phyloP scores from a whole-genome alignment of 768 basidiomycete species.

The Psilocybe tampanensis region DNA sequence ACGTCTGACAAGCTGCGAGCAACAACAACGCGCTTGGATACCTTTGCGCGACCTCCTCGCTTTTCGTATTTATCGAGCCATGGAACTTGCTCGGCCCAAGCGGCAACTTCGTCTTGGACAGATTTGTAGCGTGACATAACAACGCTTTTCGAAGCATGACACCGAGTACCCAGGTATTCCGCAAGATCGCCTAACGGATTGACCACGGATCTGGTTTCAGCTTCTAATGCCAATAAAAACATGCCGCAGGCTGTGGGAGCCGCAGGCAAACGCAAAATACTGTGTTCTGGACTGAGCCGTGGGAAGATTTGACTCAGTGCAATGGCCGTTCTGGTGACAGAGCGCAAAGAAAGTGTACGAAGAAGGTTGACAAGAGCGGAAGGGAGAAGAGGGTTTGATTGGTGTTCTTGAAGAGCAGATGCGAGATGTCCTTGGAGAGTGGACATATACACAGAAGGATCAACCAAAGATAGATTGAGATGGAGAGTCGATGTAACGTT shows the following conservation, averaged over 20 bases:
- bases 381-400: constrained; percentile 33
- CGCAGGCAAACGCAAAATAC: constrained; percentile 39
- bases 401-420: constrained; percentile 33
- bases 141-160: constrained; percentile 50
- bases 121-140: constrained; percentile 73
- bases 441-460: constrained; percentile 63
- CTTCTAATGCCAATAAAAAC: constrained; percentile 72
- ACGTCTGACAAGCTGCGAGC: constrained; percentile 72
- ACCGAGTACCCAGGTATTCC: constrained; percentile 53
- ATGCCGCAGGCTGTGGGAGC: constrained; percentile 67
- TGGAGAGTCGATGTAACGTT: constrained; percentile 54
- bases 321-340: constrained; percentile 46
- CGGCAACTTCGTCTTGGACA: constrained; percentile 60
- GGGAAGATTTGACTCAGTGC: constrained; percentile 46
- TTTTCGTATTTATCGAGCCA: constrained; percentile 67
- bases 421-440: constrained; percentile 56
- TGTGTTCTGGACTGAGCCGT: constrained; percentile 36
- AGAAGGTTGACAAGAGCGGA: constrained; percentile 39
- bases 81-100: constrained; percentile 65
- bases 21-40: constrained; percentile 63
- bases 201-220: constrained; percentile 54
- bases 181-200: constrained; percentile 59
- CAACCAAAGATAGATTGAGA: constrained; percentile 53
- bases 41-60: constrained; percentile 57
- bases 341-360: constrained; percentile 40